A percentile compares a stretch with the other conserved stretches of the same genome.
Conservation (phyloP, 2,329 filamentous ascomycete species). For the Colletotrichum costaricense region DNA sequence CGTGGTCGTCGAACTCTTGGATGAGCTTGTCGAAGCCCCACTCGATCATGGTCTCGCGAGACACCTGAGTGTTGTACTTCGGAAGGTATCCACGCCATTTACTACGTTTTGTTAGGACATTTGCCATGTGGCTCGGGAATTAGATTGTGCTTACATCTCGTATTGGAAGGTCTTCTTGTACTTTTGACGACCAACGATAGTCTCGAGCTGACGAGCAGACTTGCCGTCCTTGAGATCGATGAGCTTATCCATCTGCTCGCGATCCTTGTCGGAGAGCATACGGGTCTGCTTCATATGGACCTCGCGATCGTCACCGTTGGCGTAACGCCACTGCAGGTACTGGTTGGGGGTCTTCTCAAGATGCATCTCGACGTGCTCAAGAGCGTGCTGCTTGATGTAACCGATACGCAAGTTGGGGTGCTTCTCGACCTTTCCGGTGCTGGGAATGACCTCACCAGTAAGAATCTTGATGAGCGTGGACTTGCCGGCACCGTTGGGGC, state of each 20-base stretch:
- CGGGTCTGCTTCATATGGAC: constrained; percentile 98
- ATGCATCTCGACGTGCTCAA: constrained; percentile 99
- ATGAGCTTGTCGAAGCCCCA: constrained; percentile 92
- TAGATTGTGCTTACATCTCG: constrained; percentile 74
- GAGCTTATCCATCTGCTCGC: constrained; percentile 89
- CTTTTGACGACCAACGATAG: constrained; percentile 95
- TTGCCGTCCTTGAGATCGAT: constrained; percentile 88
- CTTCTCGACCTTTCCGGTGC: constrained; percentile 90
- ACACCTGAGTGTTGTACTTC: constrained; percentile 93
- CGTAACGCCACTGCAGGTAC: constrained; percentile 98
- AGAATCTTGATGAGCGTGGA: constrained; percentile 98
- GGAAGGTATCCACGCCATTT: constrained; percentile 93
- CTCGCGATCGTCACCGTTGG: constrained; percentile 95
- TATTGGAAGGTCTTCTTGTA: constrained; percentile 99
- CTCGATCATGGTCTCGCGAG: constrained; percentile 88
- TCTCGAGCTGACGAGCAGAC: constrained; percentile 81
- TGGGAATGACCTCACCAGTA: constrained; percentile 90
- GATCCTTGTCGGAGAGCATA: constrained; percentile 85
- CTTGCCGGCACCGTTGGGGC: constrained; percentile 97
- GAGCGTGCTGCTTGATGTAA: constrained; percentile 99
- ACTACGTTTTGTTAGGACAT: constrained; percentile 50
- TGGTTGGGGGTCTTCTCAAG: constrained; percentile 99
- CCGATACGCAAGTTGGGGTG: constrained; percentile 98
- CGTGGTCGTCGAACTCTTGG: constrained; percentile 98
- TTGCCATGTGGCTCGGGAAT: constrained; percentile 38